These are phyloP conservation scores for Taxillus chinensis DNA, from an alignment of 164 flowering plant species.

Conservation along the genomic window DNA sequence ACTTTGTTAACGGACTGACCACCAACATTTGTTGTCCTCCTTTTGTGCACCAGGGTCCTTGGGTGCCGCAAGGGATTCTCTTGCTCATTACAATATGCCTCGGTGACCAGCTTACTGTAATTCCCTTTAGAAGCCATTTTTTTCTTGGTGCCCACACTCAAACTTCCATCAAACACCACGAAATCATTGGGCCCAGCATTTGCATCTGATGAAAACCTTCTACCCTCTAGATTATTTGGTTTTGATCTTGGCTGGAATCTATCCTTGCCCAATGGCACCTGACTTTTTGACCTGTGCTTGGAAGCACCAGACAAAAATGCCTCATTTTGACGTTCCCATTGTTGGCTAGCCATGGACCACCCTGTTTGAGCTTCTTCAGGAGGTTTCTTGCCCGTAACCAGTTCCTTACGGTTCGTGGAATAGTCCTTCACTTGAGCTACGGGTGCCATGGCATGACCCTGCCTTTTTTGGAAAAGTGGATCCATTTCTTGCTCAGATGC, in stretches of 20 bases:
- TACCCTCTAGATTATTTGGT: slow-evolving; percentile 16
- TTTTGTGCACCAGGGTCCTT: slow-evolving; percentile 32
- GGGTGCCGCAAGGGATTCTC: slow-evolving; percentile 24
- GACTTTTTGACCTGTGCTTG: slow-evolving; percentile 24
- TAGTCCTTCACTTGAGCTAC: slow-evolving; percentile 13
- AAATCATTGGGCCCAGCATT: slow-evolving; percentile 35
- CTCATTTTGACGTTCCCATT: slow-evolving; percentile 18
- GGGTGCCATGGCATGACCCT: slow-evolving; percentile 9
- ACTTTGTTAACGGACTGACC: slow-evolving; percentile 22
- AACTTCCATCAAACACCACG: slow-evolving; percentile 30
- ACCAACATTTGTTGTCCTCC: slow-evolving; percentile 29
- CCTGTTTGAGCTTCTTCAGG: slow-evolving; percentile 15
- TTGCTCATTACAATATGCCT: slow-evolving; percentile 18
- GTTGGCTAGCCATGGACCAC: slow-evolving; percentile 17
- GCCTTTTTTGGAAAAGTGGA: slow-evolving; percentile 9
- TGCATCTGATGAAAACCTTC: slow-evolving; percentile 29
- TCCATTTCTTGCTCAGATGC: slow-evolving; percentile 21
- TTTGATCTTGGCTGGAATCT: slow-evolving; percentile 25
- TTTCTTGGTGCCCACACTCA: slow-evolving; percentile 14
- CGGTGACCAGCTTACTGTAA: slow-evolving; percentile 13
- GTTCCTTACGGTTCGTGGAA: slow-evolving; percentile 7
- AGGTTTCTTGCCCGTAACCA: slow-evolving; percentile 11
- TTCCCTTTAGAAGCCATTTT: slow-evolving; percentile 28
- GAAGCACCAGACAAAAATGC: slow-evolving; percentile 12
- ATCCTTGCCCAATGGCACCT: slow-evolving; percentile 21